Percentiles rank a stretch among this genome's conserved stretches.
These are phyloP conservation scores for Linum lewisii DNA, from an alignment of 345 rosid species.

Conservation along the genomic window DNA sequence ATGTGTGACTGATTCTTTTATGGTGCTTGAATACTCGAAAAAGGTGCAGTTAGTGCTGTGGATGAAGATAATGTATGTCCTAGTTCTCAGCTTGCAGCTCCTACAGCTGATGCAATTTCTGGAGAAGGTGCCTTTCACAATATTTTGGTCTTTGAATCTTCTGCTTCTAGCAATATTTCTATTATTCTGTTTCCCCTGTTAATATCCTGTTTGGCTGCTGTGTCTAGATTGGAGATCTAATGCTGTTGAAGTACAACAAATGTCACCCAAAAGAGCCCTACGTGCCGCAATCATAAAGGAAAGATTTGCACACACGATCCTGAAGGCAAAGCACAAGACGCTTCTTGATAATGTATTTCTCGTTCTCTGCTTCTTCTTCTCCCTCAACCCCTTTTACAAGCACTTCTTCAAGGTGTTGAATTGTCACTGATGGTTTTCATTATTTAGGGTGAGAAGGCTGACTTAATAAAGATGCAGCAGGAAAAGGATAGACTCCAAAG, in stretches of 20 bases:
- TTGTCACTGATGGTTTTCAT: neutral
- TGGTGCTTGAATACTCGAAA: slow-evolving; percentile 15
- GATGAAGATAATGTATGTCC: slow-evolving; percentile 42
- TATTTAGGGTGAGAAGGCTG: slow-evolving; percentile 53
- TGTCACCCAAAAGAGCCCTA: slow-evolving; percentile 70
- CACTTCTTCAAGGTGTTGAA: neutral
- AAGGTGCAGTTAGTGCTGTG: slow-evolving; percentile 58
- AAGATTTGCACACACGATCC: slow-evolving; percentile 68
- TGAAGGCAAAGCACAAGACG: slow-evolving; percentile 61
- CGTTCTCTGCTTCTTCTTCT: neutral
- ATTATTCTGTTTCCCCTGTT: slow-evolving; percentile 2
- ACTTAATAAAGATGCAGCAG: slow-evolving; percentile 41
- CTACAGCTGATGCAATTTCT: slow-evolving; percentile 26
- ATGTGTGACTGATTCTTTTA: slow-evolving; percentile 14
- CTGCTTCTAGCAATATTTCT: neutral
- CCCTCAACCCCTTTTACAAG: neutral
- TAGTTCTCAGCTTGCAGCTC: slow-evolving; percentile 33
- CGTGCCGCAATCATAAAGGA: slow-evolving; percentile 69
- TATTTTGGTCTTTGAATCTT: neutral
- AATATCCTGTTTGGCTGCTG: neutral
- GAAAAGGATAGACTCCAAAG: slow-evolving; percentile 62
- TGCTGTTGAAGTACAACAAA: slow-evolving; percentile 25
- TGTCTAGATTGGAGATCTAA: slow-evolving; percentile 35
- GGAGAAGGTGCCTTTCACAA: slow-evolving; percentile 39
- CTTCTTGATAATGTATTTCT: slow-evolving; percentile 49